Conservation (phyloP, 306 rosid genomes). For the Senna tora region DNA sequence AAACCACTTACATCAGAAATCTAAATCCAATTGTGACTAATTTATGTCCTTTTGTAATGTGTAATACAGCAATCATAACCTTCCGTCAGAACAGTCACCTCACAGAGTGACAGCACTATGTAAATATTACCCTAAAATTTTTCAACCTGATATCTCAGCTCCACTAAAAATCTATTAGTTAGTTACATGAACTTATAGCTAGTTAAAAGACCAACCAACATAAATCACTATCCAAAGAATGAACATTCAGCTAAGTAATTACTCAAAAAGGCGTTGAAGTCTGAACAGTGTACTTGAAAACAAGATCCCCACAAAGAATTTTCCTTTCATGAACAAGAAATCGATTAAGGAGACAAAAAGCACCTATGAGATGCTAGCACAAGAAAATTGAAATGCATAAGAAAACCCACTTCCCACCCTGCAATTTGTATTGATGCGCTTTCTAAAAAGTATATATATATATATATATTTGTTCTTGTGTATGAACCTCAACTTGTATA, state of each 20-base stretch:
- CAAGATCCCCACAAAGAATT: not conserved
- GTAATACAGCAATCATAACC: not conserved
- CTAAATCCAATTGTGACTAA: too few species aligned
- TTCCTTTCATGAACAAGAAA: not conserved
- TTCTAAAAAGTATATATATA: too few species aligned
- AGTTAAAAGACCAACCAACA: conserved; percentile 1
- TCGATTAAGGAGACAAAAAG: not conserved
- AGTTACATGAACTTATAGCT: not conserved
- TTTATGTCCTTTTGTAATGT: not conserved
- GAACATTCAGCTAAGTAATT: not conserved
- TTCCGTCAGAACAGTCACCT: not conserved
- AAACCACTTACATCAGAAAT: too few species aligned
- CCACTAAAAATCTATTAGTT: too few species aligned
- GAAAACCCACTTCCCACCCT: not conserved
- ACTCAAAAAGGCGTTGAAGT: not conserved
- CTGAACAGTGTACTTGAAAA: not conserved
- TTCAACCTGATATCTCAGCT: not conserved
- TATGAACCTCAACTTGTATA: not conserved
- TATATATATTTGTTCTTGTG: not conserved
- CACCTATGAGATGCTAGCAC: not conserved
- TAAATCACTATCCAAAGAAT: not conserved
- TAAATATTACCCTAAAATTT: not conserved
- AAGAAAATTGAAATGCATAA: not conserved
- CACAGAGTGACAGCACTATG: not conserved
- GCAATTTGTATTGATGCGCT: not conserved